These are phyloP conservation scores for Glebionis coronaria DNA, from an alignment of 129 eudicot genomes.

Conservation along the genomic window DNA sequence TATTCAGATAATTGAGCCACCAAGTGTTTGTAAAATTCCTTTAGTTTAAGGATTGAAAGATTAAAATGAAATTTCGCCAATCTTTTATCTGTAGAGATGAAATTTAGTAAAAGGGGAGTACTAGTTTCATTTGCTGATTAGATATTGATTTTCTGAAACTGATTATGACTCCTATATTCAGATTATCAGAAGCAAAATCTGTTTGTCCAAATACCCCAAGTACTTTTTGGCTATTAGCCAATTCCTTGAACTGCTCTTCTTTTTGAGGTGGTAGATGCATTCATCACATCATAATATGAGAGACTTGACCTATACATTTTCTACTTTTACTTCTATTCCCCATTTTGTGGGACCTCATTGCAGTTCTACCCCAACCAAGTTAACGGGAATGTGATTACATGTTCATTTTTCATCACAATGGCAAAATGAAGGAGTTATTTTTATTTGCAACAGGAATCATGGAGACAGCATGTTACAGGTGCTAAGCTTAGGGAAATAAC, in stretches of 20 bases:
- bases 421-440: background rate
- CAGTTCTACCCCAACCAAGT: background rate
- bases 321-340: background rate
- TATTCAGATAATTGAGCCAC: too few relatives aligned
- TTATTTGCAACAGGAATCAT: conserved; percentile 57
- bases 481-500: conserved; percentile 96
- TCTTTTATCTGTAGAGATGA: background rate
- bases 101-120: background rate
- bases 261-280: too few relatives aligned
- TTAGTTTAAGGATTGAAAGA: background rate
- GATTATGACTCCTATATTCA: too few relatives aligned
- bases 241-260: too few relatives aligned
- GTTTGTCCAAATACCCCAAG: too few relatives aligned
- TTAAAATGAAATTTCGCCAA: background rate
- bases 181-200: too few relatives aligned
- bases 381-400: background rate
- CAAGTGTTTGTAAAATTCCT: too few relatives aligned
- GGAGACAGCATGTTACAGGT: conserved; percentile 98
- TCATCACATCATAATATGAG: too few relatives aligned
- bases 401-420: background rate
- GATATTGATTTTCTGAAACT: too few relatives aligned
- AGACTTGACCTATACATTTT: background rate
- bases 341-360: background rate
- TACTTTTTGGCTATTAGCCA: too few relatives aligned
- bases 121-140: background rate